Conservation (phyloP, 2,329 filamentous ascomycete genomes). For the Aspergillus thermomutatus region DNA sequence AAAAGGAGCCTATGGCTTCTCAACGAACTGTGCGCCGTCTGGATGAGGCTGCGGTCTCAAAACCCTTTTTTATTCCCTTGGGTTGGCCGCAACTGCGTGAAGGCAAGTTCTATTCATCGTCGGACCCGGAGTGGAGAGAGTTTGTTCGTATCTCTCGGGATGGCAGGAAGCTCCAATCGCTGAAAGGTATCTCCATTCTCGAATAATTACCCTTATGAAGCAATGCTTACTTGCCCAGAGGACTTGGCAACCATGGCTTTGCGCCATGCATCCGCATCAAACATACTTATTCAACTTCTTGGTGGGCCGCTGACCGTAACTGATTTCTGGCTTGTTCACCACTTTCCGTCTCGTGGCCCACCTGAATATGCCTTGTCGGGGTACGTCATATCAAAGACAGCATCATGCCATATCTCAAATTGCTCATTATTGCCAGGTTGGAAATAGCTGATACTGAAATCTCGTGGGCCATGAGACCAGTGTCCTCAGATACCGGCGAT, state of each 20-base stretch:
- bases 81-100: slow-evolving; percentile 45
- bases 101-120: slow-evolving; percentile 29
- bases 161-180: slow-evolving; percentile 43
- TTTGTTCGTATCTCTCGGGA: slow-evolving; percentile 60
- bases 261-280: slow-evolving; percentile 42
- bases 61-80: slow-evolving; percentile 59
- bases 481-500: slow-evolving; percentile 30
- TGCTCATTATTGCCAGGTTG: slow-evolving; percentile 22
- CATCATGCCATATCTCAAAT: neutral
- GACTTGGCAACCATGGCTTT: slow-evolving; percentile 47
- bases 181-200: slow-evolving; percentile 40
- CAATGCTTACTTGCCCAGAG: slow-evolving; percentile 31
- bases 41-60: slow-evolving; percentile 37
- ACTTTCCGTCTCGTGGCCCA: slow-evolving; percentile 58
- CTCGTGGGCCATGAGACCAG: slow-evolving; percentile 25
- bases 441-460: slow-evolving; percentile 24
- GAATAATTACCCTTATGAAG: slow-evolving; percentile 4
- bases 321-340: slow-evolving; percentile 59
- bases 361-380: slow-evolving; percentile 59
- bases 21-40: neutral
- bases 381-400: slow-evolving; percentile 40
- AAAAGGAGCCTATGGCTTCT: neutral
- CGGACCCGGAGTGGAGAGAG: slow-evolving; percentile 61
- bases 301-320: slow-evolving; percentile 50
- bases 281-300: slow-evolving; percentile 42